These are phyloP conservation scores for Aspergillus sp. DNA, from an alignment of 2,329 filamentous ascomycete species.

Conservation along the genomic window DNA sequence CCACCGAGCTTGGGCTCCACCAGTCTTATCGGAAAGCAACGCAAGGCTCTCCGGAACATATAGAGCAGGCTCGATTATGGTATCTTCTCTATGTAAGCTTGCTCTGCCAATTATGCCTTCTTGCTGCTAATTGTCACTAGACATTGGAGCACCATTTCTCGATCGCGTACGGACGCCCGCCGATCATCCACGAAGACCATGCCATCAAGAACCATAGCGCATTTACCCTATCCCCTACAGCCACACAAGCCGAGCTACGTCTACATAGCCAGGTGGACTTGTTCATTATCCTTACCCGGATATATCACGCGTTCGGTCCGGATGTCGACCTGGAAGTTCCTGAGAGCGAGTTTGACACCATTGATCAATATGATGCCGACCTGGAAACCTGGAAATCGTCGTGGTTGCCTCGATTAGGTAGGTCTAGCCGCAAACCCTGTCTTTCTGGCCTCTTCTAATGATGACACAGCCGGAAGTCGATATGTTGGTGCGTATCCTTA, in stretches of 20 bases:
- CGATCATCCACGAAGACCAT: conserved; percentile 43
- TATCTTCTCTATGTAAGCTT: conserved; percentile 45
- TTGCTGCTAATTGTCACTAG: conserved; percentile 23
- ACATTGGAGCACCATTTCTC: conserved; percentile 46
- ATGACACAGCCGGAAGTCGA: conserved; percentile 41
- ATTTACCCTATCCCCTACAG: conserved; percentile 30
- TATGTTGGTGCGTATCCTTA: conserved; percentile 51
- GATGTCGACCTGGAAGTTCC: conserved; percentile 44
- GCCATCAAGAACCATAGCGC: conserved; percentile 38
- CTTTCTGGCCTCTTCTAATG: not conserved
- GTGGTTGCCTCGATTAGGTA: conserved; percentile 39
- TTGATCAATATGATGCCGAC: conserved; percentile 41
- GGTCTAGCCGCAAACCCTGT: not conserved
- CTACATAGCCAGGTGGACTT: conserved; percentile 45
- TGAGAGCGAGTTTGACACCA: conserved; percentile 40
- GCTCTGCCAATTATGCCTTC: no score
- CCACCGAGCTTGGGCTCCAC: conserved; percentile 44
- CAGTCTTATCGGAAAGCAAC: conserved; percentile 44
- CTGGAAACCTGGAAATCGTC: conserved; percentile 38
- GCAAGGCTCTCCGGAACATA: conserved; percentile 37
- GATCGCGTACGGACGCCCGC: conserved; percentile 45
- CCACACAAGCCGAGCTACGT: conserved; percentile 36
- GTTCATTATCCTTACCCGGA: conserved; percentile 46
- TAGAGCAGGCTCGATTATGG: conserved; percentile 39
- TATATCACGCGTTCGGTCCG: conserved; percentile 45